Conservation (phyloP, 495 filamentous ascomycete species). For the Neurospora sp. region DNA sequence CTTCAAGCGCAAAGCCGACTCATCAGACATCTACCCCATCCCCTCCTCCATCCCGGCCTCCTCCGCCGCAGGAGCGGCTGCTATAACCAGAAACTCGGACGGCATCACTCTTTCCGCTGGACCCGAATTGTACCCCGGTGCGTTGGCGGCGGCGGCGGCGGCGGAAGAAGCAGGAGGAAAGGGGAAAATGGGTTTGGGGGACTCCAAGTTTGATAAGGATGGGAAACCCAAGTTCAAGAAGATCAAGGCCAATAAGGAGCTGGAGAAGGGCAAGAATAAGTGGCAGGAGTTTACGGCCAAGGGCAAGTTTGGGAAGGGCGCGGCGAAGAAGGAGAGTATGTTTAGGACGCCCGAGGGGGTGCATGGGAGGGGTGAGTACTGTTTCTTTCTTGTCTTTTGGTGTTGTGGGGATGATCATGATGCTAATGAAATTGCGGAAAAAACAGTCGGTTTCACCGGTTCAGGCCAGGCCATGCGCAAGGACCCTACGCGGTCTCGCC, state of each 20-base stretch:
- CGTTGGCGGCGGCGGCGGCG: not conserved
- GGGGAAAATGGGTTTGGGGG: conserved; percentile 9
- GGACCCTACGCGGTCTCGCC: conserved; percentile 69
- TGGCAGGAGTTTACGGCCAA: conserved; percentile 86
- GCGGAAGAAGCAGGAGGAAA: not conserved
- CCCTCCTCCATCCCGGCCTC: conserved; percentile 8
- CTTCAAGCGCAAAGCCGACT: conserved; percentile 8
- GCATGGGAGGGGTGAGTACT: conserved; percentile 63
- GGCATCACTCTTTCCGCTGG: conserved; percentile 76
- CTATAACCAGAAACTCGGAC: conserved; percentile 13
- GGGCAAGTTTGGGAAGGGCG: conserved; percentile 37
- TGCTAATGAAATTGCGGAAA: too few relatives aligned
- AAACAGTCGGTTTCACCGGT: conserved; percentile 89
- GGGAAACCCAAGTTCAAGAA: conserved; percentile 49
- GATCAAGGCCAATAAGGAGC: conserved; percentile 79
- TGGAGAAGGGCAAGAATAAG: conserved; percentile 83
- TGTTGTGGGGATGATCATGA: too few relatives aligned
- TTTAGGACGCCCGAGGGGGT: conserved; percentile 84
- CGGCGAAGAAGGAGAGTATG: conserved; percentile 88
- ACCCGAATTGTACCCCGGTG: conserved; percentile 60
- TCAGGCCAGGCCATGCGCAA: conserved; percentile 93
- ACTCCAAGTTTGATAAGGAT: conserved; percentile 17
- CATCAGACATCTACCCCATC: conserved; percentile 18
- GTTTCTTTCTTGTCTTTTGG: too few relatives aligned
- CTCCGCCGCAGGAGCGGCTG: conserved; percentile 6